Conservation (phyloP, 2,329 filamentous ascomycete genomes). For the Alternaria hordeiaustralica region DNA sequence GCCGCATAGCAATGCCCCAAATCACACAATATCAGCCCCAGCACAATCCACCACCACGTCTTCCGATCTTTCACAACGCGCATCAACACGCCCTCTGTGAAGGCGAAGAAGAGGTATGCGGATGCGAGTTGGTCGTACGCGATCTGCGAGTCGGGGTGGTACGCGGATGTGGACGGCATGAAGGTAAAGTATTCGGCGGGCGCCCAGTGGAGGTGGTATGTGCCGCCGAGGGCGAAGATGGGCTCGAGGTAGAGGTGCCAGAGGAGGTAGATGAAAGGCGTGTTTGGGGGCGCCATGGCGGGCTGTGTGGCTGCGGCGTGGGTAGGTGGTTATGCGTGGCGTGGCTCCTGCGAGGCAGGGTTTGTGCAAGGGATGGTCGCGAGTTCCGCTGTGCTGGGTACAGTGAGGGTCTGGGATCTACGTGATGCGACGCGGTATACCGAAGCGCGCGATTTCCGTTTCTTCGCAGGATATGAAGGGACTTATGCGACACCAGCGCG, state of each 20-base stretch:
- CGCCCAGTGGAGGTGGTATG: constrained; percentile 58
- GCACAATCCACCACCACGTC: constrained; percentile 73
- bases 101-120: constrained; percentile 76
- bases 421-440: neutral
- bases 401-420: neutral
- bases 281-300: constrained; percentile 34
- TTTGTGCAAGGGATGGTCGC: neutral
- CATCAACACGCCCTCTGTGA: constrained; percentile 78
- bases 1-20: constrained; percentile 68
- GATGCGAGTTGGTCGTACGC: constrained; percentile 77
- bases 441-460: neutral
- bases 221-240: constrained; percentile 59
- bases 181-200: constrained; percentile 67
- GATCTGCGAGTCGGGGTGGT: constrained; percentile 53
- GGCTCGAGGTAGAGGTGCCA: constrained; percentile 79
- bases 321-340: neutral
- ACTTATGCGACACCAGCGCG: neutral
- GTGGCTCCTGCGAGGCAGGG: neutral
- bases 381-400: neutral
- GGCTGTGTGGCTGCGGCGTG: neutral
- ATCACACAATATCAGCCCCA: constrained; percentile 74
- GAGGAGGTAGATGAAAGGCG: constrained; percentile 66
- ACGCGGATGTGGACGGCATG: constrained; percentile 58
- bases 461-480: neutral
- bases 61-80: constrained; percentile 69